phyloP scores from a whole-genome alignment of 352 stramenopile genomes.

The Globisporangium acanthophoron region DNA sequence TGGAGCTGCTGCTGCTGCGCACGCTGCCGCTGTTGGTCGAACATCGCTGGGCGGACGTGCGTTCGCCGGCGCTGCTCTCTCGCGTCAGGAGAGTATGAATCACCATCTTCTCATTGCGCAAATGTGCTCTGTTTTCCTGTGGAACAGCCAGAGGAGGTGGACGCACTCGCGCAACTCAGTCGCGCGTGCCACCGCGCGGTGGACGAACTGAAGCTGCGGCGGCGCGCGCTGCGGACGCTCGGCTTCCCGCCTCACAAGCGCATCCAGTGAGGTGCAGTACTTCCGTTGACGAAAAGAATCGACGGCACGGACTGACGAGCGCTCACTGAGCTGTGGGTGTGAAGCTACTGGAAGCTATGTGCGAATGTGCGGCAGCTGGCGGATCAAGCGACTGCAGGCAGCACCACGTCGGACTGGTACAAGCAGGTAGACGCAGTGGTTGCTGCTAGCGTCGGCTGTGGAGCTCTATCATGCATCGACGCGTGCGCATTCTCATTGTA shows the following conservation, averaged over 20 bases:
- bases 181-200: constrained; percentile 15
- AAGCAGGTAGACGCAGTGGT: constrained; percentile 14
- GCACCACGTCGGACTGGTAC: constrained; percentile 17
- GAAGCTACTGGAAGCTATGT: constrained; percentile 30
- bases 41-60: constrained; percentile 38
- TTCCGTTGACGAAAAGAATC: neutral
- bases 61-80: neutral
- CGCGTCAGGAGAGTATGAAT: too few relatives aligned
- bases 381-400: constrained; percentile 7
- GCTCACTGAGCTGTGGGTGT: too few relatives aligned
- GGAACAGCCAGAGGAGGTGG: constrained; percentile 29
- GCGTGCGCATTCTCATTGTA: neutral
- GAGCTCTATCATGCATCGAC: neutral
- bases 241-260: constrained; percentile 22
- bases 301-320: too few relatives aligned
- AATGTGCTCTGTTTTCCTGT: neutral
- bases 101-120: neutral
- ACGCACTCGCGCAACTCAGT: constrained; percentile 21
- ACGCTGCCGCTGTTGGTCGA: constrained; percentile 31
- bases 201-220: constrained; percentile 23
- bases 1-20: constrained; percentile 1
- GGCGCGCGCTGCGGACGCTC: constrained; percentile 15
- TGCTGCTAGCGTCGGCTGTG: too few relatives aligned
- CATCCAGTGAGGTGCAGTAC: constrained; percentile 17
- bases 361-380: constrained; percentile 26